Percentiles rank a stretch among this genome's conserved stretches.
Conservation (phyloP, 2,329 filamentous ascomycete genomes). For the Ilyonectria sp. region DNA sequence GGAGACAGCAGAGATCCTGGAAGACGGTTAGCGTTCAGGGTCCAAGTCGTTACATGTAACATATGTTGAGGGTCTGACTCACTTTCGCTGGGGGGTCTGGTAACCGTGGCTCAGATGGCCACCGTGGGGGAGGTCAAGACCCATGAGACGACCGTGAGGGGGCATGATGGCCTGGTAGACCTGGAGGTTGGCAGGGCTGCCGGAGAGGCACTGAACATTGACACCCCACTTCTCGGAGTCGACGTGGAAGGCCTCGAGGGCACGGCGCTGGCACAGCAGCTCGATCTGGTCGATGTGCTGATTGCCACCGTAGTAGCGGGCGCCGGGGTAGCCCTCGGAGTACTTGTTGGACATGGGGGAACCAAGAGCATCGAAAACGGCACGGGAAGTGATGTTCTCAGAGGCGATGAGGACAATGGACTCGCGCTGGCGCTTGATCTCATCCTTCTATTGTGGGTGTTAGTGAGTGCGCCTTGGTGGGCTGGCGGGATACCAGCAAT, state of each 20-base stretch:
- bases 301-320: conserved; percentile 99
- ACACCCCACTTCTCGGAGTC: conserved; percentile 95
- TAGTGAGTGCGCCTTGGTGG: conserved; percentile 41
- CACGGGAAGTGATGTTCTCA: conserved; percentile 98
- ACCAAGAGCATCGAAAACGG: conserved; percentile 97
- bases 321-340: conserved; percentile 97
- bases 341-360: conserved; percentile 99
- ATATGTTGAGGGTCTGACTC: conserved; percentile 51
- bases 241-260: conserved; percentile 90
- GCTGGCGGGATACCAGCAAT: conserved; percentile 8
- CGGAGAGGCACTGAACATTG: conserved; percentile 95
- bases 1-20: conserved; percentile 92
- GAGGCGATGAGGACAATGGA: conserved; percentile 99
- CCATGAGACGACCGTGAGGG: conserved; percentile 96
- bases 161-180: conserved; percentile 98
- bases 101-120: conserved; percentile 97
- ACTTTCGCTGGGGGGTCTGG: conserved; percentile 95
- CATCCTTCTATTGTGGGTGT: conserved; percentile 76
- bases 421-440: conserved; percentile 97
- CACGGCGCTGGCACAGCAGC: conserved; percentile 93
- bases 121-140: conserved; percentile 93
- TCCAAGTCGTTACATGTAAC: background rate
- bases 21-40: background rate
- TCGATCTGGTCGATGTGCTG: conserved; percentile 98
- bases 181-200: conserved; percentile 96